Percentiles rank a stretch among this genome's conserved stretches.
phyloP scores from a whole-genome alignment of 2,329 filamentous ascomycete species.

The Stagonosporopsis vannaccii region DNA sequence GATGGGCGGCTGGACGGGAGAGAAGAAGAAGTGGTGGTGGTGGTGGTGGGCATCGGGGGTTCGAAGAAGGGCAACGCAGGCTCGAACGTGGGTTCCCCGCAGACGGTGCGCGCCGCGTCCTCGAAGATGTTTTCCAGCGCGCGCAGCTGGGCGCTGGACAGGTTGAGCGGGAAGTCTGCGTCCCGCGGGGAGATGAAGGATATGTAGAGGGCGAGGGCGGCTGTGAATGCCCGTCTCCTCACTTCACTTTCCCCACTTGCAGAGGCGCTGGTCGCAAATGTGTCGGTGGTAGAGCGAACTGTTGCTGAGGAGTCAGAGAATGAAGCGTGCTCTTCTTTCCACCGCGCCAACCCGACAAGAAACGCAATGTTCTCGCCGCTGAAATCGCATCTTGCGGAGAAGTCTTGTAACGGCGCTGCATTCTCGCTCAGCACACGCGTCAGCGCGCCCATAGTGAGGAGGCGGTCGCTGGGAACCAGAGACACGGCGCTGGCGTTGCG shows the following conservation, averaged over 20 bases:
- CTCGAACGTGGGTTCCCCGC: constrained; percentile 8
- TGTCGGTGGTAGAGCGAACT: no score
- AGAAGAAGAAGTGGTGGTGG: no score
- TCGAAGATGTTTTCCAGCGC: constrained; percentile 20
- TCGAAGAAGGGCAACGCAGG: constrained; percentile 14
- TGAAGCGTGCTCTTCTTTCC: no score
- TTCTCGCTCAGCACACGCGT: constrained; percentile 21
- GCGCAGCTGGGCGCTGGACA: constrained; percentile 17
- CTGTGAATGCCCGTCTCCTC: constrained; percentile 13
- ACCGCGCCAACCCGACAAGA: constrained; percentile 13
- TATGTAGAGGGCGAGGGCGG: constrained; percentile 20
- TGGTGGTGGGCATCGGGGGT: no score
- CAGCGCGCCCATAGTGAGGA: constrained; percentile 19
- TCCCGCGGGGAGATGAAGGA: constrained; percentile 22
- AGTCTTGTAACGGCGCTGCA: constrained; percentile 22
- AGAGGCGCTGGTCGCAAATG: no score
- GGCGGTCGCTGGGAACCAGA: constrained; percentile 9
- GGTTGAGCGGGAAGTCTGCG: constrained; percentile 25
- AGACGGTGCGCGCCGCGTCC: constrained; percentile 4
- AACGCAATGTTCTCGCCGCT: constrained; percentile 28
- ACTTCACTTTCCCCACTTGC: neutral
- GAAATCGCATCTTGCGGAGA: constrained; percentile 26
- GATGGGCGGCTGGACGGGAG: no score
- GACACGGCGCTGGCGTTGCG: constrained; percentile 1
- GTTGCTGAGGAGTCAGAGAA: no score